Evolutionary conservation across 306 rosid species (phyloP), one percentile per base, ranked within the genome.

Genomic region (Medicago truncatula): DNA sequence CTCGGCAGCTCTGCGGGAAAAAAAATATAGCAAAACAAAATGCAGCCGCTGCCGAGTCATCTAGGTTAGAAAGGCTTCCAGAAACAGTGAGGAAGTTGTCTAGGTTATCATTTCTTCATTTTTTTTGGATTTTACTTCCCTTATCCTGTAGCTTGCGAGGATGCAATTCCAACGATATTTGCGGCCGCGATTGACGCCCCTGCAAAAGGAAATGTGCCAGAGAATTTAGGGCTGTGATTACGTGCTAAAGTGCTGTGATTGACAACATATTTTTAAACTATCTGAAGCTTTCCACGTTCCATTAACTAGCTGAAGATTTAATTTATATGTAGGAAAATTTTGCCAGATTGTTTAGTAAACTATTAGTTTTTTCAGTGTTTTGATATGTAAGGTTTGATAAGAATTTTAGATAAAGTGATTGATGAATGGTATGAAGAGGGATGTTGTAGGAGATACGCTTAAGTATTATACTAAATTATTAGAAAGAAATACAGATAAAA

Each of bases 371-470:
- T 40, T 40, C 8, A 9, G 12, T 12, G 52, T 12, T 46, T 46
- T 3, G n/a, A 12, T 46, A 12, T 13, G 52, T 46, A 34, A 62
- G 77, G 4, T 6, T n/a, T 50, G 57, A n/a, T 15, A 31, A 41
- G 50, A 12, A 31, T 31, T 71, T 16, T 40, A 20, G 74, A 43
- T 67, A 17, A 71, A 18, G 7, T 69, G 8, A 31, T 34, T 14
- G 39, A 13, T 46, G 67, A 41, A 9, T n/a, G 46, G 38, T 47
- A 18, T 52, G 83, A 15, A 41, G 76, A 73, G 20, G 38, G 62
- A 67, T 46, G 49, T 64, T 16, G 28, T 10, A 34, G 74, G 59
- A 21, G 70, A 52, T 44, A 44, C 34, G 52, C 65, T 53, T 21
- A 3, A 10, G 49, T 44, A 44, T 28, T 28, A 28, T 34, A 34